Evolutionary conservation across 2,329 filamentous ascomycete genomes (phyloP).

Genomic region (Chaetomium sp.): DNA sequence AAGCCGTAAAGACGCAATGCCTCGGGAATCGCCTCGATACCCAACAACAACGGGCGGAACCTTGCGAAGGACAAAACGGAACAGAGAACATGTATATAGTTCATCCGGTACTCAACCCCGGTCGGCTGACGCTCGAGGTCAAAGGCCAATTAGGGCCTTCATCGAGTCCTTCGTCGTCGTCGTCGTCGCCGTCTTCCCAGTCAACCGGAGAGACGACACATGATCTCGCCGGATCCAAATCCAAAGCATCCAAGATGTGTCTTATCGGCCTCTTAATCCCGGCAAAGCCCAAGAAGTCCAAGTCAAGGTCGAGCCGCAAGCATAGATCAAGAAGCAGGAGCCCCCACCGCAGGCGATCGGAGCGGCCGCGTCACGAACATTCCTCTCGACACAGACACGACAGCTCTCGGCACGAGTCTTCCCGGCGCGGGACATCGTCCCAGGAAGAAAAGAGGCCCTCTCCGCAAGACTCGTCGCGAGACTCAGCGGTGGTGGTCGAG

Average conservation of each 20-base stretch:
- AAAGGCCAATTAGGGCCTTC: too few species aligned
- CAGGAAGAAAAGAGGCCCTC: background rate
- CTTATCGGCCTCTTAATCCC: constrained; percentile 15
- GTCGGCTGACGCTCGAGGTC: background rate
- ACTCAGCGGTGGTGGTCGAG: background rate
- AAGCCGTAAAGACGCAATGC: constrained; percentile 1
- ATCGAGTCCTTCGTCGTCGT: background rate
- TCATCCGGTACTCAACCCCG: too few species aligned
- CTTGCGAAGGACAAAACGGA: too few species aligned
- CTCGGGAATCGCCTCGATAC: background rate
- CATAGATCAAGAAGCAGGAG: constrained; percentile 6
- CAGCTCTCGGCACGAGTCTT: too few species aligned
- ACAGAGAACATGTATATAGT: constrained; percentile 1
- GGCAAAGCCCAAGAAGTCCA: background rate
- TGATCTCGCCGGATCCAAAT: too few species aligned
- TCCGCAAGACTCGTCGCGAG: background rate
- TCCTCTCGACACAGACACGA: background rate
- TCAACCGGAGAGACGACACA: too few species aligned
- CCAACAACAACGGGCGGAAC: background rate
- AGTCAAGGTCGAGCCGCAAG: background rate
- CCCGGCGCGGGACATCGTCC: background rate
- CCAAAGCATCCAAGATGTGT: constrained; percentile 8
- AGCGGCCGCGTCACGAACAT: background rate
- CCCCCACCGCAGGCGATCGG: background rate
- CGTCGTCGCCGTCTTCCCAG: too few species aligned